Evolutionary conservation across 1,139 yeast genomes (phyloP).

Genomic region (Kodamaea suecica): DNA sequence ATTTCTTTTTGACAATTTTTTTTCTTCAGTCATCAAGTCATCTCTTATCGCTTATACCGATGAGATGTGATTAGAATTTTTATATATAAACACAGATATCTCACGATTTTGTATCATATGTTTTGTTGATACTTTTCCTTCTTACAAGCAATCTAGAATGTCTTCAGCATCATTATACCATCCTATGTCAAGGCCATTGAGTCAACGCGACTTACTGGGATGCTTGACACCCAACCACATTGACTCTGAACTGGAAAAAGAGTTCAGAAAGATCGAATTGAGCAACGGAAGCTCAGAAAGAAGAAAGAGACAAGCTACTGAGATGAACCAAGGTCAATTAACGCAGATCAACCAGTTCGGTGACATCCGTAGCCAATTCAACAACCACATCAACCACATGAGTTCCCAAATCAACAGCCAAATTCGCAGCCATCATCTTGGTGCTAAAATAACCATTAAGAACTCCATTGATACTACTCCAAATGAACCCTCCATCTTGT

Average conservation of each 20-base stretch:
- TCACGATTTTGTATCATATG: conserved; percentile 31
- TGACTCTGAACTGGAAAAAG: conserved; percentile 10
- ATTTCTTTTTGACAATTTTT: conserved; percentile 2
- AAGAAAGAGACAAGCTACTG: too few relatives aligned
- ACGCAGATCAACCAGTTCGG: not conserved
- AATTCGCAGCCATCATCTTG: conserved; percentile 1
- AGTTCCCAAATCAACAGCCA: not conserved
- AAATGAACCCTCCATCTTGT: conserved; percentile 17
- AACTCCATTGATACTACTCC: conserved; percentile 9
- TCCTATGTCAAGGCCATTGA: conserved; percentile 30
- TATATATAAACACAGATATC: not conserved
- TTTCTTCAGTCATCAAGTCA: conserved; percentile 1
- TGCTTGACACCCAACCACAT: conserved; percentile 39
- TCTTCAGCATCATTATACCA: conserved; percentile 24
- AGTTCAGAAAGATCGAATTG: conserved; percentile 10
- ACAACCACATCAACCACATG: not conserved
- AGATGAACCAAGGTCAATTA: too few relatives aligned
- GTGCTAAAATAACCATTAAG: too few relatives aligned
- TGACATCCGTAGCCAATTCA: not conserved
- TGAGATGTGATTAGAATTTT: too few relatives aligned
- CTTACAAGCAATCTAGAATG: too few relatives aligned
- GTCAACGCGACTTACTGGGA: conserved; percentile 31
- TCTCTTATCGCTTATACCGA: not conserved
- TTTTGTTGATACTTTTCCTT: conserved; percentile 1
- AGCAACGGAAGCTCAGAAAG: too few relatives aligned